Conservation (phyloP, 345 rosid genomes). For the Zanthoxylum bungeanum region DNA sequence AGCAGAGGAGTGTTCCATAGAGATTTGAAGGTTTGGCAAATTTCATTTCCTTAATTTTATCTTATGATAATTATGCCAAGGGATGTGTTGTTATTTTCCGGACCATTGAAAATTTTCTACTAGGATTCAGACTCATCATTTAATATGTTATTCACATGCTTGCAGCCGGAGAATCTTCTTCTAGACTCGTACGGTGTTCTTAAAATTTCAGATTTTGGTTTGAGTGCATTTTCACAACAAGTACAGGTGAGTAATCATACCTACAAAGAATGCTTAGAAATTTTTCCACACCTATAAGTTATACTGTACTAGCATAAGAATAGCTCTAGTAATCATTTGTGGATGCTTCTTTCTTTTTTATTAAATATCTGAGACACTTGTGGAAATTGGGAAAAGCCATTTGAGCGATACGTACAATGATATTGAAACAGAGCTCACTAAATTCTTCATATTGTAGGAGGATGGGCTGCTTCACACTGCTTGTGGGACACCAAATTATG, state of each 20-base stretch:
- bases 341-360: background rate
- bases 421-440: background rate
- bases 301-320: background rate
- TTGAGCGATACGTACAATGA: background rate
- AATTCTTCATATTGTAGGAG: slow-evolving; percentile 40
- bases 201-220: slow-evolving; percentile 91
- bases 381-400: background rate
- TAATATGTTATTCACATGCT: slow-evolving; percentile 4
- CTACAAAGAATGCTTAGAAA: background rate
- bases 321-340: background rate
- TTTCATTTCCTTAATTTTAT: background rate
- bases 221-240: slow-evolving; percentile 86
- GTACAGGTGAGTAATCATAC: slow-evolving; percentile 46
- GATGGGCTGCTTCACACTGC: slow-evolving; percentile 98
- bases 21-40: slow-evolving; percentile 58
- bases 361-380: background rate
- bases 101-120: background rate
- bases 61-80: background rate
- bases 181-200: slow-evolving; percentile 65
- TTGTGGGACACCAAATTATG: slow-evolving; percentile 97
- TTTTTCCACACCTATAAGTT: background rate
- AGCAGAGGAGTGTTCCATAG: slow-evolving; percentile 75
- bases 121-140: slow-evolving; percentile 1
- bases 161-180: slow-evolving; percentile 96
- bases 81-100: background rate